These are phyloP conservation scores for Emmonsia crescens DNA, from an alignment of 2,329 filamentous ascomycete genomes.

Conservation along the genomic window DNA sequence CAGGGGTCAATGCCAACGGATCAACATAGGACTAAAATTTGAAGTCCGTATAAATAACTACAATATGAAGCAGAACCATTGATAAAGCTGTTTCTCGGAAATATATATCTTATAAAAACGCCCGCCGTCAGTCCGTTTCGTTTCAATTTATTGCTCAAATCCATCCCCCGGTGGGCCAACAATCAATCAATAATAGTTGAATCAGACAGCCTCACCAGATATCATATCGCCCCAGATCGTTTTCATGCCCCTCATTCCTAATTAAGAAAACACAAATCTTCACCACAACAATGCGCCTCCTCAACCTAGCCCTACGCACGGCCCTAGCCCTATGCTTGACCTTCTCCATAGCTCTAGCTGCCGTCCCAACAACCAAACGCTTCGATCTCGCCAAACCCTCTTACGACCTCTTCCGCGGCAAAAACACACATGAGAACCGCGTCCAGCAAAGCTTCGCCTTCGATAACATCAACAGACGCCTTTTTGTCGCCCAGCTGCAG, in stretches of 20 bases:
- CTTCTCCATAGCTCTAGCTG: not conserved
- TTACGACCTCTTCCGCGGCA: constrained; percentile 13
- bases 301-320: not conserved
- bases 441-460: constrained; percentile 18
- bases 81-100: not conserved
- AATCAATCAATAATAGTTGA: not conserved
- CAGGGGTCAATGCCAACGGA: not conserved
- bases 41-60: not conserved
- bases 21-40: not conserved
- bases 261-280: not conserved
- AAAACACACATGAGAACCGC: constrained; percentile 11
- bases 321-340: not conserved
- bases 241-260: not conserved
- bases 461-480: constrained; percentile 17
- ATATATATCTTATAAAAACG: not conserved
- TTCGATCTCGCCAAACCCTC: constrained; percentile 14
- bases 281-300: not conserved
- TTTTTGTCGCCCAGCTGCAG: constrained; percentile 15
- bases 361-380: constrained; percentile 6
- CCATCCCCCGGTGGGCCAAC: not conserved
- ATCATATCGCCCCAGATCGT: not conserved
- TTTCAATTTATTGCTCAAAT: not conserved
- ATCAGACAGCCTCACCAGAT: not conserved
- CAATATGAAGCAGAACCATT: not conserved
- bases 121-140: not conserved